These are phyloP conservation scores for Chalaropsis ovoidea DNA, from an alignment of 2,329 filamentous ascomycete species.

Conservation along the genomic window DNA sequence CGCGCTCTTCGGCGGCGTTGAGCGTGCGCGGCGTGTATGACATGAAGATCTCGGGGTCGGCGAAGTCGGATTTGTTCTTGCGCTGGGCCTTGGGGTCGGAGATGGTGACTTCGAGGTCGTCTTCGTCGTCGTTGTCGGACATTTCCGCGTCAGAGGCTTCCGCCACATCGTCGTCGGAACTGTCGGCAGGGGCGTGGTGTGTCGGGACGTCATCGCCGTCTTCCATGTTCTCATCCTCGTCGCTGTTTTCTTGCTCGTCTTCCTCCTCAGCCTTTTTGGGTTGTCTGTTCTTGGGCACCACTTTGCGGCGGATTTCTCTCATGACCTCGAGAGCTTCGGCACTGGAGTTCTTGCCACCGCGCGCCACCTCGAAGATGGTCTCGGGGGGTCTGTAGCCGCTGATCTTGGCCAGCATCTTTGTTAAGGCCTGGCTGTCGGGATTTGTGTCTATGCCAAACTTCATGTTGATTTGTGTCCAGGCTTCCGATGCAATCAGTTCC, in stretches of 20 bases:
- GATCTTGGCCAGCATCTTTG: constrained; percentile 79
- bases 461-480: constrained; percentile 65
- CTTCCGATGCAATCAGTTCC: constrained; percentile 58
- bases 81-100: constrained; percentile 42
- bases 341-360: constrained; percentile 53
- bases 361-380: constrained; percentile 91
- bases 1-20: constrained; percentile 79
- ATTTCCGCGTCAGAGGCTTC: constrained; percentile 40
- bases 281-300: constrained; percentile 46
- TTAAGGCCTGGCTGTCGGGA: constrained; percentile 58
- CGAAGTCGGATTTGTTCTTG: constrained; percentile 52
- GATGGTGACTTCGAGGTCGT: constrained; percentile 62
- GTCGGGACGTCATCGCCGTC: constrained; percentile 27
- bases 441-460: constrained; percentile 65
- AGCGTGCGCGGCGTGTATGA: constrained; percentile 75
- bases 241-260: constrained; percentile 29
- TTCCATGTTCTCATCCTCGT: constrained; percentile 34
- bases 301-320: constrained; percentile 59
- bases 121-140: constrained; percentile 49
- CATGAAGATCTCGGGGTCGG: constrained; percentile 91
- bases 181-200: constrained; percentile 28
- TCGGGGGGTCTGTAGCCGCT: constrained; percentile 82
- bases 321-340: constrained; percentile 64
- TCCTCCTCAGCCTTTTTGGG: constrained; percentile 33
- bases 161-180: constrained; percentile 34